Percentiles rank a stretch among this genome's conserved stretches.
Evolutionary conservation across 2,329 filamentous ascomycete genomes (phyloP).

Genomic region (Colletotrichum cordylinicola): DNA sequence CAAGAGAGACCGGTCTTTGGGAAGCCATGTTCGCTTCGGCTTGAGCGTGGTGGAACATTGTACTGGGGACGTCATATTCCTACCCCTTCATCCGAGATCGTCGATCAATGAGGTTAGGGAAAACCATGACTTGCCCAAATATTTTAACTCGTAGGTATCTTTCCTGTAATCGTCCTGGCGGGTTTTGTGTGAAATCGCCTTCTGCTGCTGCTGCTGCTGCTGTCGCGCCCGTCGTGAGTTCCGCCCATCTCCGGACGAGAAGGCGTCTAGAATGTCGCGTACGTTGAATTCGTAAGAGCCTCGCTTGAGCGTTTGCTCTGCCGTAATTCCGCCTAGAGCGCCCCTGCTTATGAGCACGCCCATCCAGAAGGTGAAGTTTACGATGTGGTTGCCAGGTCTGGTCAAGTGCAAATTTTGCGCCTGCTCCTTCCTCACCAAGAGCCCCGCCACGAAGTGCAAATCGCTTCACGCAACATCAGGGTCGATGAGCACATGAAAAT

Average conservation of each 20-base stretch:
- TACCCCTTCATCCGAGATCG: constrained; percentile 85
- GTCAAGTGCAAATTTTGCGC: not conserved
- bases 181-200: too few relatives aligned
- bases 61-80: constrained; percentile 83
- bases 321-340: not conserved
- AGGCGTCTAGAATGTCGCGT: not conserved
- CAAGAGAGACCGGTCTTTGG: constrained; percentile 73
- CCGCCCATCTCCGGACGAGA: not conserved
- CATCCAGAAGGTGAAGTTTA: not conserved
- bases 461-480: not conserved
- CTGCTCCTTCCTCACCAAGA: not conserved
- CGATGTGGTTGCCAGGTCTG: not conserved
- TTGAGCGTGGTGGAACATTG: constrained; percentile 68
- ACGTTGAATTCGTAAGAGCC: not conserved
- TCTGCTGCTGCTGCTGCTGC: not conserved
- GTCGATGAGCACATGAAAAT: not conserved
- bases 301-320: not conserved
- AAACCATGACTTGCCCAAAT: constrained; percentile 86
- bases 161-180: not conserved
- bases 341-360: not conserved
- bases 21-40: constrained; percentile 72
- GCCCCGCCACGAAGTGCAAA: not conserved
- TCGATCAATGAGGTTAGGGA: constrained; percentile 89
- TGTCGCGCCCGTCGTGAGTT: not conserved
- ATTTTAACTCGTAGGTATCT: not conserved